Evolutionary conservation across 2,329 filamentous ascomycete genomes (phyloP).

Genomic region (Aspergillus sp.): DNA sequence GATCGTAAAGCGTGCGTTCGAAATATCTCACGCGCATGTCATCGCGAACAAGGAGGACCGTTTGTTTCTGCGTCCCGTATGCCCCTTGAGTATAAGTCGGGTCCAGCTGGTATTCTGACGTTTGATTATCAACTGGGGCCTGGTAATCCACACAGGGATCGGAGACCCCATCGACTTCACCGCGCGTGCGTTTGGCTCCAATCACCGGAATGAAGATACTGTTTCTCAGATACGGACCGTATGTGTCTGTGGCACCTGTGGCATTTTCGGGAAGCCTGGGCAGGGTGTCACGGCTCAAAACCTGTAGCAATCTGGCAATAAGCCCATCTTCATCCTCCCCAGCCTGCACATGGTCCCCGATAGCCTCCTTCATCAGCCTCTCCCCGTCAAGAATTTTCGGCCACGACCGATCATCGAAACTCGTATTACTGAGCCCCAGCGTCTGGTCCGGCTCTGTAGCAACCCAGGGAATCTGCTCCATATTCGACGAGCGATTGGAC

Average conservation of each 20-base stretch:
- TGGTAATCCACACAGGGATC: slow-evolving; percentile 4
- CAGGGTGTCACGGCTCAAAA: slow-evolving; percentile 48
- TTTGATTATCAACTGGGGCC: slow-evolving; percentile 8
- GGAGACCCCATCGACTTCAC: slow-evolving; percentile 27
- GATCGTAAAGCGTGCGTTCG: slow-evolving; percentile 51
- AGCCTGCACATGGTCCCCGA: slow-evolving; percentile 35
- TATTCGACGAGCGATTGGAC: slow-evolving; percentile 48
- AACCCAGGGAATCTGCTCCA: slow-evolving; percentile 42
- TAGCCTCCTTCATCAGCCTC: slow-evolving; percentile 38
- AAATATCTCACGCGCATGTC: slow-evolving; percentile 48
- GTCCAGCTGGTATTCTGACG: slow-evolving; percentile 3
- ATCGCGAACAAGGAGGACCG: slow-evolving; percentile 47
- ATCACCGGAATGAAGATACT: slow-evolving; percentile 52
- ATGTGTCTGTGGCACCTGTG: slow-evolving; percentile 38
- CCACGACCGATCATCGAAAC: slow-evolving; percentile 50
- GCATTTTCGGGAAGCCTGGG: slow-evolving; percentile 41
- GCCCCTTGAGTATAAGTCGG: slow-evolving; percentile 36
- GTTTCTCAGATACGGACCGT: slow-evolving; percentile 46
- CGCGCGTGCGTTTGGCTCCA: slow-evolving; percentile 35
- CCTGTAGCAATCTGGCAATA: slow-evolving; percentile 41
- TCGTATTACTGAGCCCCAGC: slow-evolving; percentile 51
- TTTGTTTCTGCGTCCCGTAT: slow-evolving; percentile 57
- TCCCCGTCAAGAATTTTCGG: slow-evolving; percentile 52
- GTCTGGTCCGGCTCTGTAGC: slow-evolving; percentile 40
- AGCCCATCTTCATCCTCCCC: slow-evolving; percentile 36